Percentiles rank a stretch among this genome's conserved stretches.
phyloP scores from a whole-genome alignment of 768 basidiomycete species.

The Nevesoporus exiguus region DNA sequence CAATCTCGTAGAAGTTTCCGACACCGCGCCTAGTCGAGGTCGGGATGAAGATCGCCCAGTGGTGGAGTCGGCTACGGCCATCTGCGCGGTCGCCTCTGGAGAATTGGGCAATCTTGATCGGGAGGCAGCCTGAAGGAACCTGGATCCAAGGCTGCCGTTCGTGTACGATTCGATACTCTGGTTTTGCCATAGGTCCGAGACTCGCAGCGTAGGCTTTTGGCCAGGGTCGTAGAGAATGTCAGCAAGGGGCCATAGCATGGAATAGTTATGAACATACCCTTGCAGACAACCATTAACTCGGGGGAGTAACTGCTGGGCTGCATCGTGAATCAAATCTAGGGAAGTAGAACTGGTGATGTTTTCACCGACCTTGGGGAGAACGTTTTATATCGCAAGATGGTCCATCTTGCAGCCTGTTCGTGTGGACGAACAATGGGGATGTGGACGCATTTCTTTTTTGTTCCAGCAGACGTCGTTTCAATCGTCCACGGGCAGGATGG shows the following conservation, averaged over 20 bases:
- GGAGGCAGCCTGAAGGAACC: conserved; percentile 13
- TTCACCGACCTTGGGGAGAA: conserved; percentile 1
- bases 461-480: background rate
- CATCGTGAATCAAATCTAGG: conserved; percentile 5
- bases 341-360: background rate
- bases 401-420: background rate
- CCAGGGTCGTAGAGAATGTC: background rate
- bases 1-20: conserved; percentile 21
- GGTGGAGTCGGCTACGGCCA: conserved; percentile 1
- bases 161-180: conserved; percentile 12
- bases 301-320: background rate
- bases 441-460: background rate
- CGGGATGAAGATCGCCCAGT: conserved; percentile 26
- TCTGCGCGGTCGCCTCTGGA: background rate
- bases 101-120: conserved; percentile 18
- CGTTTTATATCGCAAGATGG: conserved; percentile 6
- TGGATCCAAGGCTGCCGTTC: background rate
- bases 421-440: background rate
- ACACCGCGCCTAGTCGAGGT: conserved; percentile 16
- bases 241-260: background rate
- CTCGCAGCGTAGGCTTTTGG: conserved; percentile 12
- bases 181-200: background rate
- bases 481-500: background rate
- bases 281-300: conserved; percentile 8
- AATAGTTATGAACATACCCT: background rate